Evolutionary conservation across 148 eudicot species (phyloP).

Genomic region (Chenopodium suecicum): DNA sequence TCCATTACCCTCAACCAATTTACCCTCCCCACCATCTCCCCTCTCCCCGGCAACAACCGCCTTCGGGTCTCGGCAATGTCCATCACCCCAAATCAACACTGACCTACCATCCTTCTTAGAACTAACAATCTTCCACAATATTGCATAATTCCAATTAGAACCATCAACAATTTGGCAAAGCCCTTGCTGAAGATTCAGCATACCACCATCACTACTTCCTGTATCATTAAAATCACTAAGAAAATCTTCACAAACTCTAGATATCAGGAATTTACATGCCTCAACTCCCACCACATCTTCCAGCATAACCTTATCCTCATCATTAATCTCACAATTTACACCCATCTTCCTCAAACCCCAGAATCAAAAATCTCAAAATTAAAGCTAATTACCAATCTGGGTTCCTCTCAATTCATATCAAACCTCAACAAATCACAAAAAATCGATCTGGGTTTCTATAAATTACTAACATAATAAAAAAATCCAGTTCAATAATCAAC

Average conservation of each 20-base stretch:
- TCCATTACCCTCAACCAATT: conserved; percentile 26
- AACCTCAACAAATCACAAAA: conserved; percentile 15
- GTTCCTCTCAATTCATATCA: conserved; percentile 16
- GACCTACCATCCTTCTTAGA: conserved; percentile 72
- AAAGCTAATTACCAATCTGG: conserved; percentile 24
- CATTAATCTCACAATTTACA: conserved; percentile 50
- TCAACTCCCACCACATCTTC: conserved; percentile 71
- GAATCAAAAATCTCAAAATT: conserved; percentile 15
- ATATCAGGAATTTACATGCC: conserved; percentile 55
- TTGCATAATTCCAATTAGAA: conserved; percentile 74
- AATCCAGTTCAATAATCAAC: background rate
- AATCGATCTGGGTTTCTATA: conserved; percentile 3
- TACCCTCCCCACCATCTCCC: conserved; percentile 26
- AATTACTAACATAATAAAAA: background rate
- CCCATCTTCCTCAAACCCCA: conserved; percentile 44
- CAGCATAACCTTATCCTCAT: conserved; percentile 62
- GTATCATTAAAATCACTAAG: conserved; percentile 44
- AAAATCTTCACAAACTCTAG: conserved; percentile 41
- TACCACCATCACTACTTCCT: conserved; percentile 20
- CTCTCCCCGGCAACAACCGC: conserved; percentile 23
- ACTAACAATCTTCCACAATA: conserved; percentile 78
- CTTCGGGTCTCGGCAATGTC: conserved; percentile 52
- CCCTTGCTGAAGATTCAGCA: conserved; percentile 58
- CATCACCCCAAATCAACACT: conserved; percentile 92
- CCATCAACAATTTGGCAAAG: conserved; percentile 68